These are phyloP conservation scores for Trichoderma endophyticum DNA, from an alignment of 2,329 filamentous ascomycete genomes.

Conservation along the genomic window DNA sequence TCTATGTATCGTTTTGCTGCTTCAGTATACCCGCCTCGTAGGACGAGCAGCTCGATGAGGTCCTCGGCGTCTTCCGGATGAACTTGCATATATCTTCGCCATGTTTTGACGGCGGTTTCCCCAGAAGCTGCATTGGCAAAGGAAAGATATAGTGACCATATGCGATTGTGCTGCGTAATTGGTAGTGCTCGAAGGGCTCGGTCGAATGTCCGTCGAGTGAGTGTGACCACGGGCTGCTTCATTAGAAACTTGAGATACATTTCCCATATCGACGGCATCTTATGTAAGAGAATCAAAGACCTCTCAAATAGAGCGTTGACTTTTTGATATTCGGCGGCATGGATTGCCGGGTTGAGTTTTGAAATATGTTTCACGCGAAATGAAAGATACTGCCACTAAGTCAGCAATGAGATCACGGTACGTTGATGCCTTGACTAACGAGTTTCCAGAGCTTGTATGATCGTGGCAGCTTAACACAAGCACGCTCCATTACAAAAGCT, in stretches of 20 bases:
- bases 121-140: slow-evolving; percentile 91
- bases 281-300: slow-evolving; percentile 89
- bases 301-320: slow-evolving; percentile 94
- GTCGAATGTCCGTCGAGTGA: slow-evolving; percentile 85
- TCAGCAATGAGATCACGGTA: slow-evolving; percentile 19
- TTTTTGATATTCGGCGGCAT: slow-evolving; percentile 79
- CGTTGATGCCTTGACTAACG: slow-evolving; percentile 43
- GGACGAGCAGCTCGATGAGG: slow-evolving; percentile 83
- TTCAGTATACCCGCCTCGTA: slow-evolving; percentile 82
- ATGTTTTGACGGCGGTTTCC: slow-evolving; percentile 86
- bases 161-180: slow-evolving; percentile 89
- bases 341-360: slow-evolving; percentile 77
- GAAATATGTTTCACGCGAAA: slow-evolving; percentile 79
- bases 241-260: slow-evolving; percentile 92
- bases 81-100: slow-evolving; percentile 94
- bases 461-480: slow-evolving; percentile 82
- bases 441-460: slow-evolving; percentile 99
- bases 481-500: slow-evolving; percentile 82
- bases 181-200: slow-evolving; percentile 86
- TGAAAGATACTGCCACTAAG: slow-evolving; percentile 65
- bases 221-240: slow-evolving; percentile 86
- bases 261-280: slow-evolving; percentile 98
- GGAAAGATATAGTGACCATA: slow-evolving; percentile 87
- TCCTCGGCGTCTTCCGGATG: slow-evolving; percentile 95
- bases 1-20: slow-evolving; percentile 89